These are phyloP conservation scores for Yamadazyma kanchanaburiensis DNA, from an alignment of 1,139 yeast genomes.

Conservation along the genomic window DNA sequence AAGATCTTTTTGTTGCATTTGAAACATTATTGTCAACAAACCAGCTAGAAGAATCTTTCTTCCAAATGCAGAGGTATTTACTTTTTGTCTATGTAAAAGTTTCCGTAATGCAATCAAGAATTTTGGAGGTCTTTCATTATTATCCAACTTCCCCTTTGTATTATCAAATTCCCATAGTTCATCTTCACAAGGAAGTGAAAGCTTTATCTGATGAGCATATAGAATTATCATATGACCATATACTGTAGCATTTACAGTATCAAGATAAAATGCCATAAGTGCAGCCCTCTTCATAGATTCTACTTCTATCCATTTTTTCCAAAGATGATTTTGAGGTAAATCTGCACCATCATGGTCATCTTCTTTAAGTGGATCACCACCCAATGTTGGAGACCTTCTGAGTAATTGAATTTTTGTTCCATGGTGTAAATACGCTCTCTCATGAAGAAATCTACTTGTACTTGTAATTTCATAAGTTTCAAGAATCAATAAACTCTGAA, in stretches of 20 bases:
- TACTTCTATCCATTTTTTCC: constrained; percentile 31
- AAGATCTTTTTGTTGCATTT: constrained; percentile 67
- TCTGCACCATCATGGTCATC: constrained; percentile 15
- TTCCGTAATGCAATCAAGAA: constrained; percentile 57
- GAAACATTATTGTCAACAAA: constrained; percentile 61
- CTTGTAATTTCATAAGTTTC: constrained; percentile 57
- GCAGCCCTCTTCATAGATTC: constrained; percentile 32
- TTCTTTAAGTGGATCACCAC: constrained; percentile 51
- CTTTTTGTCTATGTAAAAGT: constrained; percentile 50
- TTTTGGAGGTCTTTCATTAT: constrained; percentile 15
- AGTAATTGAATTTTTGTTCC: constrained; percentile 69
- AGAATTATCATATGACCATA: constrained; percentile 26
- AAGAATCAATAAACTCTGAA: constrained; percentile 57
- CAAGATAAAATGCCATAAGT: constrained; percentile 29
- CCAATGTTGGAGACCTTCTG: constrained; percentile 64
- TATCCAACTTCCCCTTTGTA: constrained; percentile 8
- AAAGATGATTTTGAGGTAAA: constrained; percentile 14
- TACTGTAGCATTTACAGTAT: constrained; percentile 30
- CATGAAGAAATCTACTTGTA: constrained; percentile 53
- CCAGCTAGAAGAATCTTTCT: constrained; percentile 66
- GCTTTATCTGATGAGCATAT: constrained; percentile 29
- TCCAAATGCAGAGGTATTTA: constrained; percentile 52
- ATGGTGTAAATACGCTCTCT: constrained; percentile 69
- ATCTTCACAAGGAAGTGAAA: constrained; percentile 30
- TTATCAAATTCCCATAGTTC: constrained; percentile 26